Evolutionary conservation across 306 rosid species (phyloP).

Genomic region (Dicorynia guianensis): DNA sequence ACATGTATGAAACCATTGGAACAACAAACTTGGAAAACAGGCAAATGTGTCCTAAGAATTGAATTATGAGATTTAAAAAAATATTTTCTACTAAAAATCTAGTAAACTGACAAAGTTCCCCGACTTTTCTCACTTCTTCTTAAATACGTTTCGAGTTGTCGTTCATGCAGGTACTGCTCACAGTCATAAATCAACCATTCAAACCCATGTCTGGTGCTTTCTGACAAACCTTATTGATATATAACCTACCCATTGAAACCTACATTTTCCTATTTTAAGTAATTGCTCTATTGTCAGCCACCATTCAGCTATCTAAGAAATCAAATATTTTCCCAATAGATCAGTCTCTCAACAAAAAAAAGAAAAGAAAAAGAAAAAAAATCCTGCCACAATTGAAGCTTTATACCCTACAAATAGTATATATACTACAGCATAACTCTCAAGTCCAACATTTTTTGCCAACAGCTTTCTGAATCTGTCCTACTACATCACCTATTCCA

Average conservation of each 20-base stretch:
- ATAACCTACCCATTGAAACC: constrained; percentile 3
- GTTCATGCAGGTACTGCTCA: constrained; percentile 1
- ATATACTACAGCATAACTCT: background rate
- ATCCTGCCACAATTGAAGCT: background rate
- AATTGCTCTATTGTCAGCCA: background rate
- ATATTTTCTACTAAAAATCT: background rate
- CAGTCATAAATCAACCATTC: background rate
- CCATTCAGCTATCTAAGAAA: background rate
- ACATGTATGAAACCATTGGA: no score
- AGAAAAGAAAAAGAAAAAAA: constrained; percentile 26
- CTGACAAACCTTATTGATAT: background rate
- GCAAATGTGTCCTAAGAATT: background rate
- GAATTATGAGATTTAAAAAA: background rate
- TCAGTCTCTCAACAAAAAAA: background rate
- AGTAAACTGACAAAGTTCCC: background rate
- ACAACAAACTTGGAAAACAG: no score
- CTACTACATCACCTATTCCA: constrained; percentile 3
- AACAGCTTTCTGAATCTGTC: constrained; percentile 24
- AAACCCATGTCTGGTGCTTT: background rate
- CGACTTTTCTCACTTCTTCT: background rate
- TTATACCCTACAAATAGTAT: background rate
- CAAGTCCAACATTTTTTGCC: background rate
- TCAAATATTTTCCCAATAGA: background rate
- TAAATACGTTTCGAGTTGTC: background rate
- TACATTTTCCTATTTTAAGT: background rate